Conservation (phyloP, 2,329 filamentous ascomycete species). For the Epichloe gansuensis region DNA sequence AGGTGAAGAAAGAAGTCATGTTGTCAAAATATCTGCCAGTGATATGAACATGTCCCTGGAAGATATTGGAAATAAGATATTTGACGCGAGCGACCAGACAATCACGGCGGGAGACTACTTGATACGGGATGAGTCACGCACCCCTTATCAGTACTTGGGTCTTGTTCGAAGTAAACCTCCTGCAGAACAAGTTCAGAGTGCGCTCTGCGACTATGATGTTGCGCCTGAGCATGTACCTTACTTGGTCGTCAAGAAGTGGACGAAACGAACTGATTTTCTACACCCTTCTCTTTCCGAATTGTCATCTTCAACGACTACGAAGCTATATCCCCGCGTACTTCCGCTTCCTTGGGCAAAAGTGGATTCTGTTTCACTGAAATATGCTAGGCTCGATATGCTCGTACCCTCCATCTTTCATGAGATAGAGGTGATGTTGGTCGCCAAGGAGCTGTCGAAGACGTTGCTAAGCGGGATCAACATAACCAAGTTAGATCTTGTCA, state of each 20-base stretch:
- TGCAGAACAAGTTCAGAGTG: slow-evolving; percentile 23
- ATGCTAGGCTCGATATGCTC: slow-evolving; percentile 42
- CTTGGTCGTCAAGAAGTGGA: slow-evolving; percentile 34
- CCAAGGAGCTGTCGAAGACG: slow-evolving; percentile 37
- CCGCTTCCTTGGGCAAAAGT: slow-evolving; percentile 34
- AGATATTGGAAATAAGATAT: slow-evolving; percentile 18
- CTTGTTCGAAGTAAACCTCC: slow-evolving; percentile 32
- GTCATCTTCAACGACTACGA: slow-evolving; percentile 18
- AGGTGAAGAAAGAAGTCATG: slow-evolving; percentile 25
- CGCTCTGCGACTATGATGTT: slow-evolving; percentile 23
- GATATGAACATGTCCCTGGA: slow-evolving; percentile 14
- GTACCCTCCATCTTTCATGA: slow-evolving; percentile 62
- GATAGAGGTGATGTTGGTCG: slow-evolving; percentile 53
- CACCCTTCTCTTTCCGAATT: slow-evolving; percentile 22
- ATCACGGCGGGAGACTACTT: slow-evolving; percentile 17
- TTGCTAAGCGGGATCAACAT: slow-evolving; percentile 33
- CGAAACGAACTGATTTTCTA: slow-evolving; percentile 46
- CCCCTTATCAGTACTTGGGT: slow-evolving; percentile 29
- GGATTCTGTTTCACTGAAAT: slow-evolving; percentile 32
- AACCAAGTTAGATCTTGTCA: slow-evolving; percentile 38
- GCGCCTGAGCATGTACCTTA: slow-evolving; percentile 34
- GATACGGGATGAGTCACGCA: slow-evolving; percentile 24
- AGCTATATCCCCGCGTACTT: slow-evolving; percentile 31
- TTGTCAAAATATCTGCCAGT: slow-evolving; percentile 28
- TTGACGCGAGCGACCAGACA: slow-evolving; percentile 15